Conservation (phyloP, 306 rosid species). For the Rubus idaeus region DNA sequence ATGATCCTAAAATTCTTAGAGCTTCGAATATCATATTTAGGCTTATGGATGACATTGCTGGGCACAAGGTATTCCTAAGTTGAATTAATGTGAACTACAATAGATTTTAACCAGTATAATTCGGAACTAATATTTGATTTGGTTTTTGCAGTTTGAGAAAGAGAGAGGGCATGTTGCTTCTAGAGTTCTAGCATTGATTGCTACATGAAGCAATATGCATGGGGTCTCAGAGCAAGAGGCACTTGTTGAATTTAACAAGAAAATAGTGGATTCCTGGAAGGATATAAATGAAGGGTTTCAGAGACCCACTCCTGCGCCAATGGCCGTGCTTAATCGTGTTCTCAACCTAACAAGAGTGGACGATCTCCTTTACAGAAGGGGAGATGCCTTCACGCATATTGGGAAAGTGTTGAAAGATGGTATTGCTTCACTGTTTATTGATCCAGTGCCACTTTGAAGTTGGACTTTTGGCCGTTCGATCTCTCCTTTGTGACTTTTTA, state of each 20-base stretch:
- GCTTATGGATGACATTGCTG: slow-evolving; percentile 31
- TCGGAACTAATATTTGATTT: background rate
- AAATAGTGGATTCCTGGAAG: background rate
- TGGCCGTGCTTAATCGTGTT: background rate
- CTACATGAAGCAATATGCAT: slow-evolving; percentile 15
- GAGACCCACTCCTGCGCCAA: background rate
- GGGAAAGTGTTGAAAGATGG: background rate
- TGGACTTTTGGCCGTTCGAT: background rate
- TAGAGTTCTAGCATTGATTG: background rate
- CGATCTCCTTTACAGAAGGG: background rate
- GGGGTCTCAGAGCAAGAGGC: slow-evolving; percentile 10
- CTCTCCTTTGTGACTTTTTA: background rate
- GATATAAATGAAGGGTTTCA: slow-evolving; percentile 9
- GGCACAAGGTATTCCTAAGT: slow-evolving; percentile 8
- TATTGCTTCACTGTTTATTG: slow-evolving; percentile 1
- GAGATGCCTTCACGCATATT: slow-evolving; percentile 1
- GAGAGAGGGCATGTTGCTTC: slow-evolving; percentile 13
- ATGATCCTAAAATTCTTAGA: slow-evolving; percentile 13
- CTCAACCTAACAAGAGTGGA: background rate
- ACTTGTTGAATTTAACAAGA: background rate
- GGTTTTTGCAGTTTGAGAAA: slow-evolving; percentile 11
- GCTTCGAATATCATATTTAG: slow-evolving; percentile 18
- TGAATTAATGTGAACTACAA: background rate
- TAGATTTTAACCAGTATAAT: background rate
- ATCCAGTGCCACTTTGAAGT: slow-evolving; percentile 9